Base-by-base conservation (phyloP, 1,139 yeast species). In the Magnusiomyces paraingens region DNA sequence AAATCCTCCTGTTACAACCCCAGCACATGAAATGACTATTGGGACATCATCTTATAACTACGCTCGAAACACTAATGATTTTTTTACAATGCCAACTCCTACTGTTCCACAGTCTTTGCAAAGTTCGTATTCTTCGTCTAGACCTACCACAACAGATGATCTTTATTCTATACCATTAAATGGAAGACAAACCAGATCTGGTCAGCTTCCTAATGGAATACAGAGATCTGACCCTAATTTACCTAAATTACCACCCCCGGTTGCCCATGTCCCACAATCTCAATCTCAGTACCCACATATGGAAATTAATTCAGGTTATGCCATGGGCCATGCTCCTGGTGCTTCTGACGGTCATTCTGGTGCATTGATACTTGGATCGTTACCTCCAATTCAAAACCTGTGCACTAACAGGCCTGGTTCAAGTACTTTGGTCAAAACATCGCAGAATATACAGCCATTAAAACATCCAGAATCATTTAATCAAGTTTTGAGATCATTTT, bases 401-500 rank as follows among this genome's bases (percentile, higher is more conserved):
- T 35, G 22, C 43, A 21, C 15, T n/a, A 14, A n/a, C 38, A 8
- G 32, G 8, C 32, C 32, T 5, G 32, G 32, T 5, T 26, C 32
- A 26, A 26, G 32, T 26, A 4, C 32, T 26, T 5, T 26, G 32
- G 32, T 26, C 15, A 2, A 32, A 11, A 6, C 21, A 40, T 4
- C 20, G 41, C 39, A 20, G 18, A 3, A 20, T 40, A 17, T 20
- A 40, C 51, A 39, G 22, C 14, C 29, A 10, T 15, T 36, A 22
- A 15, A n/a, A 15, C 47, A 48, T 29, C 36, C 53, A n/a, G 11
- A 10, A 15, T 26, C 44, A 10, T 18, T 22, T 15, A 49, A 22
- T 47, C 45, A n/a, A 35, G 11, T 17, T 14, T 44, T 47, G 32
- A 49, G 43, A 12, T 54, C 52, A 4, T 66, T 66, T 49, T 68